Evolutionary conservation across 208 protist species (phyloP).

Genomic region (Acanthamoeba rhysodes): DNA sequence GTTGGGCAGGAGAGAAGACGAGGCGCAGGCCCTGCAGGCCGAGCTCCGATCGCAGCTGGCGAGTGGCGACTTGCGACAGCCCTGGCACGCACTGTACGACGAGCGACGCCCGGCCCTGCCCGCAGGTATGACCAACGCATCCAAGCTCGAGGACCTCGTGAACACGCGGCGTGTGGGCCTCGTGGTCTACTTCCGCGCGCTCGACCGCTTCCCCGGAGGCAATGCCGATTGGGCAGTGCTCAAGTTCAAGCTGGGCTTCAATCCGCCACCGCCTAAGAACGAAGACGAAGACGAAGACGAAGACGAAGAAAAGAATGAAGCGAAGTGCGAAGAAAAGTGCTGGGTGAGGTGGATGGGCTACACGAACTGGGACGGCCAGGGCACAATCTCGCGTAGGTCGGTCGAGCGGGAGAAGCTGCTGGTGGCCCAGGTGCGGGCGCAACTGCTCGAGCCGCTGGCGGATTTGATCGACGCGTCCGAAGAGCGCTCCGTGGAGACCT

Average conservation of each 20-base stretch:
- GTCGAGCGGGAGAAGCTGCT: neutral
- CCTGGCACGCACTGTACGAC: constrained; percentile 8
- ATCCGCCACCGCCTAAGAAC: neutral
- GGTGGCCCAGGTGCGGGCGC: neutral
- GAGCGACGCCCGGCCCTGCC: neutral
- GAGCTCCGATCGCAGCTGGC: neutral
- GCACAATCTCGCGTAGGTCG: neutral
- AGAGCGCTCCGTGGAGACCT: constrained; percentile 28
- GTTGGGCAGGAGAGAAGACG: neutral
- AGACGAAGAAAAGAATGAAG: no score
- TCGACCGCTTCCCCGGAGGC: constrained; percentile 44
- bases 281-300: no score
- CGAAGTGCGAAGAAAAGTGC: neutral
- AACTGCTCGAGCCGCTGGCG: neutral
- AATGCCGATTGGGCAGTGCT: constrained; percentile 37
- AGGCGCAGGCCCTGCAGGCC: neutral
- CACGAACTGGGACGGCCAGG: neutral
- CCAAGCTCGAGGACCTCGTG: neutral
- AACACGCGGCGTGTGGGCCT: neutral
- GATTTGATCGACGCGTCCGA: neutral
- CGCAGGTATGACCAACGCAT: neutral
- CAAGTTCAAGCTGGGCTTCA: constrained; percentile 43
- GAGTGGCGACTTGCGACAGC: neutral
- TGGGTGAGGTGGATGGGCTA: constrained; percentile 10
- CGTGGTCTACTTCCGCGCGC: constrained; percentile 52